Base-by-base conservation (phyloP, 2,329 filamentous ascomycete species). In the Leptodontidium sp. region DNA sequence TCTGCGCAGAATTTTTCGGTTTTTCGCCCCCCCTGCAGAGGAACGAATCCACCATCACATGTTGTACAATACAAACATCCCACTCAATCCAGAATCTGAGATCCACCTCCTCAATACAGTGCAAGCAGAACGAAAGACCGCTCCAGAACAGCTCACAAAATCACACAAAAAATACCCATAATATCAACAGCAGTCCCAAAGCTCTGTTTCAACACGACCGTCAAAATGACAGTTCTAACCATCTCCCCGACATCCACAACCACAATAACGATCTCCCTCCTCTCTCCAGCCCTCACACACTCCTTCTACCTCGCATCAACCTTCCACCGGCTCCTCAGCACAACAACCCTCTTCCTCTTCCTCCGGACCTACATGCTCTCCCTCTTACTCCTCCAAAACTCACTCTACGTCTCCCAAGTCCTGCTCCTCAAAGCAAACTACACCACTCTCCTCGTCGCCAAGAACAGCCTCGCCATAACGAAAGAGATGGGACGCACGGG, bases 291-390 rank as follows among this genome's bases (percentile, higher is more conserved):
- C 4, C 55, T 73, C 35, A 49, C 65, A 3, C 65, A 65, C 64
- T 70, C 71, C 14, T 45, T 71, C 50, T 64, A 67, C 61, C 66
- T 72, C 17, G 66, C 65, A 24, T 59, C 66, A 0, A 58, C 68
- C 17, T 50, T 73, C 64, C 70, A 74, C 12, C 59, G 58, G 17
- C 62, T 72, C 38, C 50, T 75, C 57, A 62, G 55, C 66, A 73
- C 70, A 14, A 73, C 72, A 7, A 73, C 75, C 0, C 43, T 74
- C 64, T 73, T 75, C 65, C 68, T 75, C 17, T 38, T 69, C 11
- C 59, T 73, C 8, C 63, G 70, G 21, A 53, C 68, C 29, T 74
- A 73, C 53, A 52, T 74, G 15, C 49, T 73, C 59, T 74, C 75
- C 3, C 24, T 65, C 4, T 2, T 75, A 2, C 38, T 76, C 24